Evolutionary conservation across 139 green algal species (phyloP).

Genomic region (Bryopsis sp.): DNA sequence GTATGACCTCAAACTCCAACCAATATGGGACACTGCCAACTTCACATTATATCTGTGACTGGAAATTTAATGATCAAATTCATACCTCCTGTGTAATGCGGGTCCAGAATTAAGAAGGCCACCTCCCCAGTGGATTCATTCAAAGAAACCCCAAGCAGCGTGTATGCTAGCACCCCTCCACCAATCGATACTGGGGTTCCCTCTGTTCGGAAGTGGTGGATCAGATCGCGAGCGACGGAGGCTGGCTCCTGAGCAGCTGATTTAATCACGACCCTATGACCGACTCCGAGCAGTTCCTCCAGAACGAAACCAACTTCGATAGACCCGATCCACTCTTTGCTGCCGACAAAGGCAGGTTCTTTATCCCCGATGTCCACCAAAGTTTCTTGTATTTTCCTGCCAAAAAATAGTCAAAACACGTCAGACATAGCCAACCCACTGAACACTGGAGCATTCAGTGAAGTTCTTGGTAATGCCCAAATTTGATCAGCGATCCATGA

Average conservation of each 20-base stretch:
- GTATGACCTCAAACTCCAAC: too few species aligned
- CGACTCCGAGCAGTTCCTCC: conserved; percentile 60
- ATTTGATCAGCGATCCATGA: too few species aligned
- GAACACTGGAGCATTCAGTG: not conserved
- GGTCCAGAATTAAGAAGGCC: conserved; percentile 92
- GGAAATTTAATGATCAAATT: not conserved
- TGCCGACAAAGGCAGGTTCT: conserved; percentile 64
- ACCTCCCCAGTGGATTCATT: conserved; percentile 73
- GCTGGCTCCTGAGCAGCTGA: not conserved
- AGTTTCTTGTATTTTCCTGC: conserved; percentile 64
- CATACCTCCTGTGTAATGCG: conserved; percentile 79
- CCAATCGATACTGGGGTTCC: conserved; percentile 73
- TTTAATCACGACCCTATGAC: conserved; percentile 14
- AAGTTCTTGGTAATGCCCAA: too few species aligned
- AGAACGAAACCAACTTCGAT: conserved; percentile 89
- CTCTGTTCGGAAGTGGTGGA: conserved; percentile 11
- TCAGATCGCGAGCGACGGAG: conserved; percentile 1
- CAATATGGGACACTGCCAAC: too few species aligned
- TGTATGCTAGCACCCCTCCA: conserved; percentile 93
- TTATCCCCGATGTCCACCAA: conserved; percentile 85
- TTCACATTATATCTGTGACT: too few species aligned
- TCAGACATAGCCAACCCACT: not conserved
- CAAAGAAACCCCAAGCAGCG: conserved; percentile 83
- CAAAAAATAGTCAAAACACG: not conserved
- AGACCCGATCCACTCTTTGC: conserved; percentile 85